Evolutionary conservation across 108 stramenopile species (phyloP).

Genomic region (Bacterosira constricta): DNA sequence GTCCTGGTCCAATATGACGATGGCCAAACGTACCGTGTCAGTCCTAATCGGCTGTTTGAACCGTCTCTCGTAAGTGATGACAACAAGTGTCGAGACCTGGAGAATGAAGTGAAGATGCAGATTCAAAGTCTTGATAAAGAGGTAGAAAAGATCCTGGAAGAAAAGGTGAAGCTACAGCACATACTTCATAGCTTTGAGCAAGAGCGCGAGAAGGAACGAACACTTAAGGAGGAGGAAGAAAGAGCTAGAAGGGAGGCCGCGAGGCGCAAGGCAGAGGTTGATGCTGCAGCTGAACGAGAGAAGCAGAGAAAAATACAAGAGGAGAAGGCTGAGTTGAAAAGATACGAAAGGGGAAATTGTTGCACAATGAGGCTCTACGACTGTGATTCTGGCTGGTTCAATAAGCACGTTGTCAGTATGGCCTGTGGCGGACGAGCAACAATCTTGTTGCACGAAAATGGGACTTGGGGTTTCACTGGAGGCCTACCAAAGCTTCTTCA

Average conservation of each 20-base stretch:
- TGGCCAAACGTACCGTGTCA: background rate
- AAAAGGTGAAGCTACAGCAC: background rate
- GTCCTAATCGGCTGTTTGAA: background rate
- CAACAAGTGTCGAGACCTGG: background rate
- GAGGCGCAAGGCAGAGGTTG: background rate
- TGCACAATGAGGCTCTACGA: background rate
- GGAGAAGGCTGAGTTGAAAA: background rate
- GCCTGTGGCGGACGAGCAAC: conserved; percentile 44
- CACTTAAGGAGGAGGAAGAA: background rate
- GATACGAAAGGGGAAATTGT: background rate
- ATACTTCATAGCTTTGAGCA: background rate
- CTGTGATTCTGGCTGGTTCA: background rate
- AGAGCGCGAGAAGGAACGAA: background rate
- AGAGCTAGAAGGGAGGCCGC: background rate
- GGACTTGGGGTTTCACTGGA: conserved; percentile 65
- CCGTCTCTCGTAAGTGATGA: background rate
- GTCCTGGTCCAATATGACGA: background rate
- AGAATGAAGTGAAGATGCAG: background rate
- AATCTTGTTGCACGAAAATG: conserved; percentile 69
- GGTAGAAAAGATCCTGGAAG: background rate
- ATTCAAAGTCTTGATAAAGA: background rate
- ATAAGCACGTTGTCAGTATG: background rate
- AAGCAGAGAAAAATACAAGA: background rate
- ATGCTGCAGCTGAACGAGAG: background rate
- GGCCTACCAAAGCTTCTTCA: conserved; percentile 57